Evolutionary conservation across 1,284 basidiomycete species (phyloP).

Genomic region (Boletellus dicymbophilus): DNA sequence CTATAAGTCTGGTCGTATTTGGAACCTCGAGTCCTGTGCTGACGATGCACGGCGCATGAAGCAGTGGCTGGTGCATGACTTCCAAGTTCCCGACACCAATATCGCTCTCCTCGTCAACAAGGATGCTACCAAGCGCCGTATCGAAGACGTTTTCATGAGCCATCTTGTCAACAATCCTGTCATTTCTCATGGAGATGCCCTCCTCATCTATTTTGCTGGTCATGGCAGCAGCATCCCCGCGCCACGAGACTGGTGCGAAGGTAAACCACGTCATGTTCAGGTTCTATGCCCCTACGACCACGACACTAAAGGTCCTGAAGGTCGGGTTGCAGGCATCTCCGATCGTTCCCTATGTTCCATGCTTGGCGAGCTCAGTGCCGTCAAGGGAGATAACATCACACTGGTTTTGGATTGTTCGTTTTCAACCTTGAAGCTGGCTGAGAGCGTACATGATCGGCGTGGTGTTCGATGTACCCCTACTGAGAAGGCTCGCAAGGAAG

Average conservation of each 20-base stretch:
- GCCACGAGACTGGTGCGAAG: slow-evolving; percentile 57
- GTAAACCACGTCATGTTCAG: slow-evolving; percentile 46
- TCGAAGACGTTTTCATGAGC: slow-evolving; percentile 57
- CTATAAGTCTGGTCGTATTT: slow-evolving; percentile 62
- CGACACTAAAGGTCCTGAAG: slow-evolving; percentile 46
- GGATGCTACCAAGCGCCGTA: slow-evolving; percentile 57
- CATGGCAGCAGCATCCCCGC: slow-evolving; percentile 59
- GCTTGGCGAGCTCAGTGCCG: slow-evolving; percentile 50
- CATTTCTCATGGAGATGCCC: slow-evolving; percentile 60
- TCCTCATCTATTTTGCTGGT: slow-evolving; percentile 69
- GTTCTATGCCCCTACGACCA: slow-evolving; percentile 66
- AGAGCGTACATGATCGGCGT: slow-evolving; percentile 43
- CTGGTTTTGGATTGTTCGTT: slow-evolving; percentile 68
- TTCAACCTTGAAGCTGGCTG: slow-evolving; percentile 41
- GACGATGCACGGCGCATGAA: slow-evolving; percentile 59
- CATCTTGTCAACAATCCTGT: slow-evolving; percentile 60
- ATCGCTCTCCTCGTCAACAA: slow-evolving; percentile 55
- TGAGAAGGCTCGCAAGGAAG: slow-evolving; percentile 47
- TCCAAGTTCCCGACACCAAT: slow-evolving; percentile 59
- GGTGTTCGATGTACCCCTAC: slow-evolving; percentile 58
- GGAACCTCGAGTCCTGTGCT: slow-evolving; percentile 63
- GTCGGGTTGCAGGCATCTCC: slow-evolving; percentile 60
- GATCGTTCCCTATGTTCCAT: slow-evolving; percentile 64
- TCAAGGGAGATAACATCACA: slow-evolving; percentile 69
- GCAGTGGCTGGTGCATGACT: slow-evolving; percentile 53